These are phyloP conservation scores for Salmacisia buchloeana DNA, from an alignment of 1,284 basidiomycete genomes.

Conservation along the genomic window DNA sequence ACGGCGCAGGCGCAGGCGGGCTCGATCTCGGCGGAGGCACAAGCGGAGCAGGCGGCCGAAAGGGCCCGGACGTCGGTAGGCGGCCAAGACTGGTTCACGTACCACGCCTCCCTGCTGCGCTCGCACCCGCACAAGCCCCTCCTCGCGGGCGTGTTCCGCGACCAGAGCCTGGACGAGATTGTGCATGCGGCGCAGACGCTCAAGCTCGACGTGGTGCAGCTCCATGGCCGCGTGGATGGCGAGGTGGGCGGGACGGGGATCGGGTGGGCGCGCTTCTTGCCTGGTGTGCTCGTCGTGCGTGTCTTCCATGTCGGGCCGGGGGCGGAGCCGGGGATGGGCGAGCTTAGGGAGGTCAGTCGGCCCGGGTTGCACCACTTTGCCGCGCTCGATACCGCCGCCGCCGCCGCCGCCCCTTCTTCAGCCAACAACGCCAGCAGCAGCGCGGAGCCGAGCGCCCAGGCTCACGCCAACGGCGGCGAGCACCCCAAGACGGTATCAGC, in stretches of 20 bases:
- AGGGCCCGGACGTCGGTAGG: background rate
- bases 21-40: background rate
- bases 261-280: slow-evolving; percentile 45
- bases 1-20: background rate
- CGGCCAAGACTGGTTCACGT: slow-evolving; percentile 29
- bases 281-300: slow-evolving; percentile 40
- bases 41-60: background rate
- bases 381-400: slow-evolving; percentile 37
- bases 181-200: slow-evolving; percentile 25
- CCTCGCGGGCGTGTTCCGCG: slow-evolving; percentile 47
- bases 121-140: slow-evolving; percentile 31
- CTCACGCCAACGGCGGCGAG: too few species aligned
- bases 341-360: slow-evolving; percentile 32
- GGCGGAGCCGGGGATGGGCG: slow-evolving; percentile 11
- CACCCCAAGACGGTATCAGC: slow-evolving; percentile 9
- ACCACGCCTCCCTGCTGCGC: slow-evolving; percentile 27
- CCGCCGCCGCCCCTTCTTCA: too few species aligned
- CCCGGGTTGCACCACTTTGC: slow-evolving; percentile 44
- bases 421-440: background rate
- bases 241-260: slow-evolving; percentile 11
- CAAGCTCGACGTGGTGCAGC: slow-evolving; percentile 43
- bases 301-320: slow-evolving; percentile 36
- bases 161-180: slow-evolving; percentile 43
- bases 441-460: slow-evolving; percentile 9
- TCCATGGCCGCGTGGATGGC: slow-evolving; percentile 42